Conservation (phyloP, 1,284 basidiomycete genomes). For the Volvariella surrecta region DNA sequence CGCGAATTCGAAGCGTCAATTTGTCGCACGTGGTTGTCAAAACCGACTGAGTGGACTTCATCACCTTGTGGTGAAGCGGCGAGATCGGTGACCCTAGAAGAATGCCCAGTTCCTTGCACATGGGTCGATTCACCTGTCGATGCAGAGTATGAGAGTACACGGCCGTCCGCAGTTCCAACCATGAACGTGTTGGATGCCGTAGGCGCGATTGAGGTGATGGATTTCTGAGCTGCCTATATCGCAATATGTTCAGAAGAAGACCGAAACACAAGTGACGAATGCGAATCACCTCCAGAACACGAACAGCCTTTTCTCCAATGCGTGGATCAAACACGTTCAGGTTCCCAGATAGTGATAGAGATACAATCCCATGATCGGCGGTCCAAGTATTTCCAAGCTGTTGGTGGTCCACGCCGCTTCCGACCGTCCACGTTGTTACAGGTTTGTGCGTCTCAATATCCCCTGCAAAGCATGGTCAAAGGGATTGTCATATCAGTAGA, state of each 20-base stretch:
- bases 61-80: conserved; percentile 35
- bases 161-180: conserved; percentile 79
- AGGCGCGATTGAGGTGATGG: conserved; percentile 61
- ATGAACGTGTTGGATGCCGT: conserved; percentile 56
- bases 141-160: conserved; percentile 57
- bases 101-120: conserved; percentile 62
- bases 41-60: conserved; percentile 65
- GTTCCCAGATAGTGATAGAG: conserved; percentile 78
- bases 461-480: conserved; percentile 39
- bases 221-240: conserved; percentile 67
- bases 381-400: conserved; percentile 90
- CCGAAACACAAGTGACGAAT: background rate
- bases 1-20: too few species aligned
- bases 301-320: conserved; percentile 47
- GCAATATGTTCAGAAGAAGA: background rate
- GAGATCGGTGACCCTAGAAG: conserved; percentile 65
- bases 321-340: conserved; percentile 83
- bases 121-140: conserved; percentile 34
- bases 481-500: conserved; percentile 5
- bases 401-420: conserved; percentile 62
- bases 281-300: conserved; percentile 44
- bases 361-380: conserved; percentile 67
- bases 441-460: conserved; percentile 69
- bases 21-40: conserved; percentile 74
- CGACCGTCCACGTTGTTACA: conserved; percentile 62